Evolutionary conservation across 75 land plant species (phyloP).

Genomic region (Azolla pinnata): DNA sequence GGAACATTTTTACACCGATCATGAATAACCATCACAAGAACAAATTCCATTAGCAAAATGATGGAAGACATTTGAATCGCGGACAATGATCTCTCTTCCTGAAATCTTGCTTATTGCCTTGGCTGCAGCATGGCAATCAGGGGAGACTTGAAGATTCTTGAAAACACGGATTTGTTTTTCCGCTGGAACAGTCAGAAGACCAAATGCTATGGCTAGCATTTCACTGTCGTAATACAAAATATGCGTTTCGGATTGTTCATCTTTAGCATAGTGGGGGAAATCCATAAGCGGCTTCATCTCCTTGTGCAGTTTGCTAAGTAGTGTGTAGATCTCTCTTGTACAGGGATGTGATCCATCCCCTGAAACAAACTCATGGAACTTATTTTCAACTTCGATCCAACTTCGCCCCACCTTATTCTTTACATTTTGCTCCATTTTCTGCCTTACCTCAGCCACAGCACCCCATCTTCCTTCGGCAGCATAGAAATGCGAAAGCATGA

Average conservation of each 20-base stretch:
- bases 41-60: conserved; percentile 7
- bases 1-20: neutral
- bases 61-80: conserved; percentile 1
- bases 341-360: conserved; percentile 35
- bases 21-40: conserved; percentile 6
- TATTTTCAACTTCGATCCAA: conserved; percentile 39
- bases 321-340: conserved; percentile 15
- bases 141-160: neutral
- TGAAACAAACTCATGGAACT: conserved; percentile 41
- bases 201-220: conserved; percentile 7
- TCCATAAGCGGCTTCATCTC: neutral
- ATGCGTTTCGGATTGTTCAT: neutral
- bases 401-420: conserved; percentile 46
- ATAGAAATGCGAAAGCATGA: conserved; percentile 43
- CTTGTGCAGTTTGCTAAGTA: neutral
- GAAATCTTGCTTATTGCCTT: neutral
- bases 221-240: neutral
- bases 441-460: conserved; percentile 31
- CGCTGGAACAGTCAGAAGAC: neutral
- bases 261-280: neutral
- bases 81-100: neutral
- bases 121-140: conserved; percentile 7
- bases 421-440: conserved; percentile 29
- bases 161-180: neutral
- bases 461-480: conserved; percentile 41